phyloP scores from a whole-genome alignment of 202 grass and related monocot species.

The Eragrostis tef region DNA sequence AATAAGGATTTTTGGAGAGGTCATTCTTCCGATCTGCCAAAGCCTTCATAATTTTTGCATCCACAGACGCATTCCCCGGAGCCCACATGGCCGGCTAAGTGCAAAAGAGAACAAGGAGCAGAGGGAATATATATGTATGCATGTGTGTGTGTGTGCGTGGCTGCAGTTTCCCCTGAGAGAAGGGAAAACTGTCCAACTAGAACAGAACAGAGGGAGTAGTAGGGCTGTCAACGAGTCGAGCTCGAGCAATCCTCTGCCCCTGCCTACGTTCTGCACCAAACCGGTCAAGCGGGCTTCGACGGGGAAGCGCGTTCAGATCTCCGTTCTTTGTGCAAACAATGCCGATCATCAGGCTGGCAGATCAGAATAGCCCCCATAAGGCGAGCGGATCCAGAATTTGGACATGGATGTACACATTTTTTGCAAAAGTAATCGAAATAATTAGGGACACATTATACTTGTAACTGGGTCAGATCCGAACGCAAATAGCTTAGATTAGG shows the following conservation, averaged over 20 bases:
- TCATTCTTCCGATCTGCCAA: conserved; percentile 18
- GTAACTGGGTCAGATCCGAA: not conserved
- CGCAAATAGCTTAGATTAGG: not conserved
- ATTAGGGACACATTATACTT: not conserved
- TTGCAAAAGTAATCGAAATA: not conserved
- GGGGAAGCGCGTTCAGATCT: conserved; percentile 51
- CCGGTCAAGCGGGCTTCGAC: conserved; percentile 46
- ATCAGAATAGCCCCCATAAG: not conserved
- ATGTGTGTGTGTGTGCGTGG: not conserved
- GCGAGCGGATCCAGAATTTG: not conserved
- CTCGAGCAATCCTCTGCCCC: not conserved
- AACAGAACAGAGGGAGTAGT: not conserved
- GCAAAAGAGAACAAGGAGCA: not conserved
- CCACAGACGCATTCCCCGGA: conserved; percentile 36
- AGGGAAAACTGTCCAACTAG: conserved; percentile 9
- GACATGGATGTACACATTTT: not conserved
- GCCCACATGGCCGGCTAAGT: conserved; percentile 21
- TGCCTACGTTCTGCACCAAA: conserved; percentile 20
- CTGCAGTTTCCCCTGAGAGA: not conserved
- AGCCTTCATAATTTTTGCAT: conserved; percentile 55
- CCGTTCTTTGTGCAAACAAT: conserved; percentile 57
- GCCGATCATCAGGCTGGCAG: conserved; percentile 61
- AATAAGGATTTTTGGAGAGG: not conserved
- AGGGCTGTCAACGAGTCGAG: not conserved
- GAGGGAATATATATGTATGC: not conserved